Conservation (phyloP, 1,284 basidiomycete species). For the Puccinia horiana region DNA sequence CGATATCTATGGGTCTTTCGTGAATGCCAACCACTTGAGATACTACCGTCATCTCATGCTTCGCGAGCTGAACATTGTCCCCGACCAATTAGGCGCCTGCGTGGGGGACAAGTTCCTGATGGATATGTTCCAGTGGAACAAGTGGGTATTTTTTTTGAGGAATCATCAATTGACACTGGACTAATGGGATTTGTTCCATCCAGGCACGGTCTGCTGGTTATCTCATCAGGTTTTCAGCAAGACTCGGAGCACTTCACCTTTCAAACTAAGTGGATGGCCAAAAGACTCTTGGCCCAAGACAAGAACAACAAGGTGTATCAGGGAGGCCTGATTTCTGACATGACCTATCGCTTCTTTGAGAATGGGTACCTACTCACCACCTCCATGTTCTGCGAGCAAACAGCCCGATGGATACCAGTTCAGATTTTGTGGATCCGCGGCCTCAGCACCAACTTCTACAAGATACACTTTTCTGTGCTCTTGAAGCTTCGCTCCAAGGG, state of each 20-base stretch:
- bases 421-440: not conserved
- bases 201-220: not conserved
- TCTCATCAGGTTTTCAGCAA: not conserved
- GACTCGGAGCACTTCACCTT: not conserved
- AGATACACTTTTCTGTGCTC: not conserved
- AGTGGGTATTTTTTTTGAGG: not conserved
- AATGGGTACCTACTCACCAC: too few species aligned
- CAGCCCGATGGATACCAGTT: not conserved
- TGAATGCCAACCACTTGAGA: not conserved
- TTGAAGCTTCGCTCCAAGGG: too few species aligned
- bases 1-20: not conserved
- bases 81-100: not conserved
- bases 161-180: not conserved
- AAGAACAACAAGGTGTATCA: too few species aligned
- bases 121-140: too few species aligned
- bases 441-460: not conserved
- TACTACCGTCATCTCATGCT: not conserved
- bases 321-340: too few species aligned
- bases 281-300: not conserved
- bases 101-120: conserved; percentile 2
- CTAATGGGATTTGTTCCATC: not conserved
- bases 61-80: not conserved
- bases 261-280: not conserved
- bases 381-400: not conserved
- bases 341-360: too few species aligned